Conservation (phyloP, 2,329 filamentous ascomycete species). For the Cadophora sp. region DNA sequence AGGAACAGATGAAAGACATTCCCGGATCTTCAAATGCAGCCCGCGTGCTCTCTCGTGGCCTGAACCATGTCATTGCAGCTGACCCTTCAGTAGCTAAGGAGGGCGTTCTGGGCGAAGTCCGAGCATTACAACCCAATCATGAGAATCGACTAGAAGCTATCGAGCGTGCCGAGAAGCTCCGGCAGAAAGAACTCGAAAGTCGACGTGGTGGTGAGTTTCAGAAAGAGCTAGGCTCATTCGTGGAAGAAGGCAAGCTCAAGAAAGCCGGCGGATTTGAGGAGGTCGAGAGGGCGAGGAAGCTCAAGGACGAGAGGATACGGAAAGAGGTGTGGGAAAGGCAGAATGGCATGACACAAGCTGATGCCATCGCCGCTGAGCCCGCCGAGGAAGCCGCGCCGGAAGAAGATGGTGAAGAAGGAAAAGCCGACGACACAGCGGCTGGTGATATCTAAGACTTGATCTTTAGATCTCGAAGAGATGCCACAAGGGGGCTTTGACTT, state of each 20-base stretch:
- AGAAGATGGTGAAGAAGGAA: slow-evolving; percentile 9
- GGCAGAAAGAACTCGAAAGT: slow-evolving; percentile 85
- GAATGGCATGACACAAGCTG: slow-evolving; percentile 55
- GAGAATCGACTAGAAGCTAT: slow-evolving; percentile 93
- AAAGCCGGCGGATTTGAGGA: slow-evolving; percentile 97
- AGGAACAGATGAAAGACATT: slow-evolving; percentile 87
- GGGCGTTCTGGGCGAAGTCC: slow-evolving; percentile 88
- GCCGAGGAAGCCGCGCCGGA: slow-evolving; percentile 13
- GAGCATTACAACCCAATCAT: slow-evolving; percentile 92
- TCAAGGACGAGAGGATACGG: slow-evolving; percentile 86
- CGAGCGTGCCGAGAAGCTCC: slow-evolving; percentile 90
- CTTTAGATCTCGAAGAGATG: no score
- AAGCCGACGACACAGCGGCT: not conserved
- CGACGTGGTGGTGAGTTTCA: slow-evolving; percentile 75
- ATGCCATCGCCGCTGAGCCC: slow-evolving; percentile 31
- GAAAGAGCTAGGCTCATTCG: slow-evolving; percentile 84
- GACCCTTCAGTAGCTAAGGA: slow-evolving; percentile 89
- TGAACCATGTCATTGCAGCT: slow-evolving; percentile 56
- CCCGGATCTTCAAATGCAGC: slow-evolving; percentile 58
- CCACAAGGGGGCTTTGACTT: no score
- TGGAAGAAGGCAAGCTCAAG: slow-evolving; percentile 89
- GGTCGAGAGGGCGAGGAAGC: slow-evolving; percentile 81
- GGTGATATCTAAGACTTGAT: slow-evolving; percentile 1
- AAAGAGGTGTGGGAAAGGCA: slow-evolving; percentile 77
- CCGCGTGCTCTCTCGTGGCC: slow-evolving; percentile 61